Conservation (phyloP, 2,329 filamentous ascomycete species). For the Aspergillus aculeatus region DNA sequence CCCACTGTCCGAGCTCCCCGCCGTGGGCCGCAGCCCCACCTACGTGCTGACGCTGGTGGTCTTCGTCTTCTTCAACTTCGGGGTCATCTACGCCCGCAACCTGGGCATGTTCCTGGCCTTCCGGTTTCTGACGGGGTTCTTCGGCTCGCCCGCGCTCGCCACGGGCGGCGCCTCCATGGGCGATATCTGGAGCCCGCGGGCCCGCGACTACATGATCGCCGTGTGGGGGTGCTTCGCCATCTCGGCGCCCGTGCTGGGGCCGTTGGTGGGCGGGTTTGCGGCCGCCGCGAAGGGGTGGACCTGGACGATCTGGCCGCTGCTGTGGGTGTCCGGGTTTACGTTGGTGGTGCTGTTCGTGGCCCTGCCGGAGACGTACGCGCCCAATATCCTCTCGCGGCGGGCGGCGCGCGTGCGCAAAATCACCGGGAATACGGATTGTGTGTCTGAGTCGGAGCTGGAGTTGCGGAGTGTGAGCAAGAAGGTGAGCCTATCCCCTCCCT, state of each 20-base stretch:
- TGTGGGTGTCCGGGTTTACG: conserved; percentile 59
- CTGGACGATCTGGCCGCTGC: conserved; percentile 62
- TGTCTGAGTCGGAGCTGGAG: conserved; percentile 41
- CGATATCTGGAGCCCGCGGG: conserved; percentile 43
- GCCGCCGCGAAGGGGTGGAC: conserved; percentile 54
- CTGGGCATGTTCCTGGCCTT: conserved; percentile 52
- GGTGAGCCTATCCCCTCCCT: background rate
- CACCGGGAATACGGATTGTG: conserved; percentile 39
- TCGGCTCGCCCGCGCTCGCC: conserved; percentile 48
- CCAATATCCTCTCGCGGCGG: conserved; percentile 21
- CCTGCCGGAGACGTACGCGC: conserved; percentile 31
- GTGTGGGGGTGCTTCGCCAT: conserved; percentile 53
- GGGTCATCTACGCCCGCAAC: conserved; percentile 49
- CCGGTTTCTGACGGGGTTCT: conserved; percentile 39
- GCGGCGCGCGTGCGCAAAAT: conserved; percentile 32
- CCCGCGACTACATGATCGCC: conserved; percentile 57
- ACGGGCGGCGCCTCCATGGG: conserved; percentile 47
- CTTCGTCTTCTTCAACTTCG: conserved; percentile 53
- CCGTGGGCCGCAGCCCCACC: conserved; percentile 50
- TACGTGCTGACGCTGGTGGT: conserved; percentile 51
- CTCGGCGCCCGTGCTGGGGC: conserved; percentile 17
- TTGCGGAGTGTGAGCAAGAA: conserved; percentile 24
- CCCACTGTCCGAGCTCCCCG: conserved; percentile 51
- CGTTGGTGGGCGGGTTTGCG: too few relatives aligned
- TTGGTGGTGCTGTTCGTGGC: conserved; percentile 47